These are phyloP conservation scores for Fusarium pseudonygamai DNA, from an alignment of 2,329 filamentous ascomycete species.

Conservation along the genomic window DNA sequence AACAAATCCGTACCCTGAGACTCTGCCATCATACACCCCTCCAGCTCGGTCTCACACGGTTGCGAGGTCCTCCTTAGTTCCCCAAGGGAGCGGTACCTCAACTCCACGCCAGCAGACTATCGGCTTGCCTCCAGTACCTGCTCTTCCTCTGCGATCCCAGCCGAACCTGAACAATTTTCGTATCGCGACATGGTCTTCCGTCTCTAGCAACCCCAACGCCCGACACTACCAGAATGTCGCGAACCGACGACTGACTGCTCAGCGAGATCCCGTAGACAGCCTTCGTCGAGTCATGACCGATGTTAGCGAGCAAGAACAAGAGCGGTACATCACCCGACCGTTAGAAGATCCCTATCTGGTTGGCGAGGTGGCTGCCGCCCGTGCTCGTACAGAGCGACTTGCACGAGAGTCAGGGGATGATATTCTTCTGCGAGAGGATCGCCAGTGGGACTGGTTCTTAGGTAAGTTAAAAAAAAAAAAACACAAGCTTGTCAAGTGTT, in stretches of 20 bases:
- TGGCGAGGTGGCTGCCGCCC: slow-evolving; percentile 69
- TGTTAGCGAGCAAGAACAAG: slow-evolving; percentile 26
- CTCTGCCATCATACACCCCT: slow-evolving; percentile 63
- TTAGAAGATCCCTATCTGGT: slow-evolving; percentile 75
- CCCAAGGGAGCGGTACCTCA: slow-evolving; percentile 38
- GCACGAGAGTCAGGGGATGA: slow-evolving; percentile 65
- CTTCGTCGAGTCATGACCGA: slow-evolving; percentile 38
- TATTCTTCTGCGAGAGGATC: slow-evolving; percentile 65
- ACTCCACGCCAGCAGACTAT: slow-evolving; percentile 48
- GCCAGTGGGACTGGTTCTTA: slow-evolving; percentile 69
- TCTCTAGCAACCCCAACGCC: slow-evolving; percentile 61
- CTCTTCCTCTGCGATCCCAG: slow-evolving; percentile 48
- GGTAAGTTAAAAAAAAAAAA: slow-evolving; percentile 52
- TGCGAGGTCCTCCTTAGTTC: slow-evolving; percentile 32
- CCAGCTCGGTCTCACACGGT: slow-evolving; percentile 26
- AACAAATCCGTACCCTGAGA: slow-evolving; percentile 57
- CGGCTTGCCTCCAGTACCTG: slow-evolving; percentile 63
- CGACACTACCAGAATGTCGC: slow-evolving; percentile 72
- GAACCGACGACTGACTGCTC: slow-evolving; percentile 64
- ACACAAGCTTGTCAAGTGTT: not conserved
- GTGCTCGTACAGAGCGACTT: slow-evolving; percentile 65
- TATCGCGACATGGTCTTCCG: slow-evolving; percentile 69
- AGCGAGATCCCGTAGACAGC: slow-evolving; percentile 48
- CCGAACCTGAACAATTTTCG: slow-evolving; percentile 64
- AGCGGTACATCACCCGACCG: slow-evolving; percentile 52